A percentile compares a stretch with the other conserved stretches of the same genome.
phyloP scores from a whole-genome alignment of 2,329 filamentous ascomycete species.

The Aureobasidium sp. region DNA sequence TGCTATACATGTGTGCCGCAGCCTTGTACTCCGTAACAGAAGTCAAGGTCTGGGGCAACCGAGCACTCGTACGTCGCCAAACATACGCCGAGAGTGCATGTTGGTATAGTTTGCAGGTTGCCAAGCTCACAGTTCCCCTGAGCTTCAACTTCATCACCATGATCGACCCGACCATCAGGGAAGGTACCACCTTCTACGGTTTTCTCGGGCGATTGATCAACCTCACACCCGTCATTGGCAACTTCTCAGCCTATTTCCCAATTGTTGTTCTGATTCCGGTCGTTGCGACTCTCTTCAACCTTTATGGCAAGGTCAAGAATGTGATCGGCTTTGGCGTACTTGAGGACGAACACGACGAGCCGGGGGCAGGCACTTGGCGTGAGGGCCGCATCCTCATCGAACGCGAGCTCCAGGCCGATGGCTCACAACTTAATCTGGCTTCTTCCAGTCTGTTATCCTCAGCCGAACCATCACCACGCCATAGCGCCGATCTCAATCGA shows the following conservation, averaged over 20 bases:
- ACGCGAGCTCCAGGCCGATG: constrained; percentile 54
- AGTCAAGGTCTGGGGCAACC: constrained; percentile 95
- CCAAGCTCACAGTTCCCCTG: constrained; percentile 84
- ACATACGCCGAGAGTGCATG: constrained; percentile 90
- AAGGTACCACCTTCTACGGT: constrained; percentile 73
- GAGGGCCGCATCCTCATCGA: constrained; percentile 89
- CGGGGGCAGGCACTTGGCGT: constrained; percentile 74
- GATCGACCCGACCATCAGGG: constrained; percentile 63
- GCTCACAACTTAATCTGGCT: constrained; percentile 32
- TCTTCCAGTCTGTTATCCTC: constrained; percentile 18
- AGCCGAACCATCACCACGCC: constrained; percentile 5
- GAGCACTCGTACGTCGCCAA: constrained; percentile 81
- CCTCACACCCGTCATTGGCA: constrained; percentile 71
- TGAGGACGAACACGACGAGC: constrained; percentile 58
- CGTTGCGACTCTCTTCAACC: constrained; percentile 74
- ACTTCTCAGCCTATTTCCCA: constrained; percentile 85
- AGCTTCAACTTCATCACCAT: constrained; percentile 97
- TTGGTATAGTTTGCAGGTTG: constrained; percentile 92
- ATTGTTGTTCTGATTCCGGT: constrained; percentile 82
- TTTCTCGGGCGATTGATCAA: constrained; percentile 81
- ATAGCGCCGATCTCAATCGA: constrained; percentile 13
- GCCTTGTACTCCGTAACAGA: constrained; percentile 83
- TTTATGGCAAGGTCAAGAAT: constrained; percentile 76
- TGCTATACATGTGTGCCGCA: constrained; percentile 91
- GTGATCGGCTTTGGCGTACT: constrained; percentile 73